Evolutionary conservation across 306 rosid genomes (phyloP), one percentile per base, ranked within the genome.

Genomic region (Castanopsis chinensis): DNA sequence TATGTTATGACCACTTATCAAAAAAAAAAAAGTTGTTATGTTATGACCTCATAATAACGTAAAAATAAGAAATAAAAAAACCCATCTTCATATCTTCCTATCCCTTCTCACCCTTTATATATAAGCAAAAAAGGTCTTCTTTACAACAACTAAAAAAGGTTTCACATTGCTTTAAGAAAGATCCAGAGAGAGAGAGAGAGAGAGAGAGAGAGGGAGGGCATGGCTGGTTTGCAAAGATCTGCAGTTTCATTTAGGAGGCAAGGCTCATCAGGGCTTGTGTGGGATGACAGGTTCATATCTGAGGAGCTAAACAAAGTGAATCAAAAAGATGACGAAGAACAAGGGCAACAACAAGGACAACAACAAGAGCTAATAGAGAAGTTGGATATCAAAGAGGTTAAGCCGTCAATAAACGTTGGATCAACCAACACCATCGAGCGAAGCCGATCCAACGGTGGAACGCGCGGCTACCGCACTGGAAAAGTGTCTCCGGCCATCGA

Each of bases 221-320:
- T 92, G 98, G 96, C 86, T 52, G 94, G 97, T 53, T 73, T 94
- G 71, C 93, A 89, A 85, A 94, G 98, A 92, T 94, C 98, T 55
- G 88, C 72, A 3, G 80, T 85, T 8, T 94, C 97, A 20, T 94
- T 94, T 85, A 85, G 97, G 75, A 88, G 98, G 56, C 94, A 91
- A 59, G 98, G 98, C 57, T 94, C 98, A 4, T 94, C 98, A 1
- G 98, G 98, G 4, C 78, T 88, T 21, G 90, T 94, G 25, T 94
- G 95, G 92, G 98, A 94, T 21, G 96, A 94, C n/a, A 90, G 71
- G 28, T 69, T 84, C 71, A 1, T 92, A 15, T 69, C 92, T 4
- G 93, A 72, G 18, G 94, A 90, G 78, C 69, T 94, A 3, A 89
- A 80, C 80, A 72, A 87, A 61, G 19, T 69, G 33, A 70, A 9